Evolutionary conservation across 2,329 filamentous ascomycete species (phyloP), one percentile per base, ranked within the genome.

Genomic region (Pseudogymnoascus sp.): DNA sequence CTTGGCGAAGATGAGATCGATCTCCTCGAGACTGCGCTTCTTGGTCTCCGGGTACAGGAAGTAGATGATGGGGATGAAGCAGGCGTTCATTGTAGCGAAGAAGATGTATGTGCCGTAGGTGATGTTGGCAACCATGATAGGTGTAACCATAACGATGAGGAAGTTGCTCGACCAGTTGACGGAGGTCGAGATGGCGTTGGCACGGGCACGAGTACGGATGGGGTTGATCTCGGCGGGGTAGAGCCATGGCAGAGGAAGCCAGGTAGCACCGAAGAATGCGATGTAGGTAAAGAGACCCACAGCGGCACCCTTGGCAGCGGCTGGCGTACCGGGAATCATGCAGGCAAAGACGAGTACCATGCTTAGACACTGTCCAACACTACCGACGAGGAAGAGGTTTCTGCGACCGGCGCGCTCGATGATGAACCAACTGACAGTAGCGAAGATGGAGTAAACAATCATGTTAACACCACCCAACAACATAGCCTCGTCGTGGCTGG

Each of bases 341-440:
- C 73, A 74, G 8, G 69, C 70, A 62, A 76, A 76, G 2, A 75
- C 73, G 24, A 90, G 79, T 2, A 85, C 82, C 88, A 91, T 90
- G 61, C 83, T 85, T 1, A 81, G 71, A 38, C 84, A 84, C 77
- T 87, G 86, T 0, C 85, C 85, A 35, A 82, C 75, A 0, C 85
- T 84, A 61, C 88, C 88, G 66, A 89, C 83, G 14, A 92, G 75
- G 85, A 92, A 91, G 66, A 92, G 81, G 70, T 85, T 83, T 16
- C 89, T 82, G 35, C 89, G 86, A 14, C 88, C 88, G 4, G 87
- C 82, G 1, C 85, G 82, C 73, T 82, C 80, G 62, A 82, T 80
- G 26, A 77, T 72, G 40, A 77, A 77, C 83, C 83, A 79, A 43
- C 82, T 81, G 0, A 75, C 75, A 0, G 80, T 82, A 1, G 81